Evolutionary conservation across 768 basidiomycete genomes (phyloP).

Genomic region (Collybia sp.): DNA sequence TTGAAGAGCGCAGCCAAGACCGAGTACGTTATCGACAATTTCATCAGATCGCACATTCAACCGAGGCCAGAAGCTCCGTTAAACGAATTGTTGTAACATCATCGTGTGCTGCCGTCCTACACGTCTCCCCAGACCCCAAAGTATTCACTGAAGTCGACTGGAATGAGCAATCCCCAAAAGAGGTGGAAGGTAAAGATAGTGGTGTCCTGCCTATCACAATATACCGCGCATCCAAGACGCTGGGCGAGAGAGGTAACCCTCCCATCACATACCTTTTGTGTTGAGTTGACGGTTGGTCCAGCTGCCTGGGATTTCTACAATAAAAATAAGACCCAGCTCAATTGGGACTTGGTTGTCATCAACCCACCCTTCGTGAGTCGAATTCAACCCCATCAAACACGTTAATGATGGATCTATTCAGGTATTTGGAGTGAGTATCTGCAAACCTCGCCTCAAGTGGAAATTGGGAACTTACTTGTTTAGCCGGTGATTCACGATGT

Average conservation of each 20-base stretch:
- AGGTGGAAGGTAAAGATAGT: slow-evolving; percentile 44
- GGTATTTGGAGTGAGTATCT: slow-evolving; percentile 1
- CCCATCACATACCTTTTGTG: background rate
- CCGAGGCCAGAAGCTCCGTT: slow-evolving; percentile 21
- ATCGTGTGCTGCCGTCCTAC: slow-evolving; percentile 47
- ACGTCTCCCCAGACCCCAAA: slow-evolving; percentile 14
- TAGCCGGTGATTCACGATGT: slow-evolving; percentile 42
- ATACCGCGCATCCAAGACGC: slow-evolving; percentile 62
- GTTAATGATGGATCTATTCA: slow-evolving; percentile 5
- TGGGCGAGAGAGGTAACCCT: slow-evolving; percentile 54
- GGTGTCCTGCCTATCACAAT: slow-evolving; percentile 32
- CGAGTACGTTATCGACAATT: slow-evolving; percentile 25
- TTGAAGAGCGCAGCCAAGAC: slow-evolving; percentile 51
- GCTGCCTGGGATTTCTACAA: slow-evolving; percentile 40
- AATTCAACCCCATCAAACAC: background rate
- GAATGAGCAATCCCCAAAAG: slow-evolving; percentile 46
- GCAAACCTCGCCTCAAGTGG: background rate
- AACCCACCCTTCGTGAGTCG: slow-evolving; percentile 48
- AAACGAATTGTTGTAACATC: slow-evolving; percentile 70
- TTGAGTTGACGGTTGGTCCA: slow-evolving; percentile 7
- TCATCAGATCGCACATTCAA: background rate
- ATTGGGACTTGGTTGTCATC: slow-evolving; percentile 50
- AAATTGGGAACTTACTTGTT: background rate
- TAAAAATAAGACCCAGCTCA: slow-evolving; percentile 33
- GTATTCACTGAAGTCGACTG: slow-evolving; percentile 52